Base-by-base conservation (phyloP, 2,329 filamentous ascomycete species). In the Arachnomyces sp. region DNA sequence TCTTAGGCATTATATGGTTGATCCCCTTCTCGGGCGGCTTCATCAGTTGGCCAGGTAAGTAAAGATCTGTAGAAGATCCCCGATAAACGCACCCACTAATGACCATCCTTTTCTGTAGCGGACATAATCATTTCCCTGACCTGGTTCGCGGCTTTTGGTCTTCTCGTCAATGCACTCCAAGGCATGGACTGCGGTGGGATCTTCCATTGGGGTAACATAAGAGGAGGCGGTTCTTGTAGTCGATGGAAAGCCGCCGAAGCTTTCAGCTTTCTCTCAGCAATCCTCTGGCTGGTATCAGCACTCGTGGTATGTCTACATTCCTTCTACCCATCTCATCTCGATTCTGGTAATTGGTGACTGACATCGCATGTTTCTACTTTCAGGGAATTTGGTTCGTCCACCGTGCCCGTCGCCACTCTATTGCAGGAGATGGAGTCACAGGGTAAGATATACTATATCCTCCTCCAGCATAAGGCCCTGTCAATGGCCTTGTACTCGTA, bases 221-320 rank as follows among this genome's bases (percentile, higher is more conserved):
- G 55, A 13, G 43, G 57, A 34, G 65, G 68, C 47, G 63, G 72
- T 34, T 57, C 60, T n/a, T 90, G 84, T 61, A 71, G 75, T 43
- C 74, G 78, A 51, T 84, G 77, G 74, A 86, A 83, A 64, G 77
- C 84, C 31, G 71, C 77, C 45, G 74, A 85, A 51, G 82, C 82
- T 3, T 87, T 88, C 54, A 67, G 72, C 36, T 88, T 88, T 64
- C 62, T 87, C 40, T 81, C 79, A 2, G 81, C 81, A 40, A 71
- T 84, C 49, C 69, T 80, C 54, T 88, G 83, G 83, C 72, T 87
- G 31, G 74, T 69, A 9, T 83, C 78, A 34, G 73, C 72, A 12
- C 53, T 82, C 14, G 54, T 85, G 72, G 63, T 67, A 54, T 31
- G 38, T 39, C 15, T 28, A 7, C 5, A 3, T 11, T 16, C 6